Base-by-base conservation (phyloP, 2,329 filamentous ascomycete species). In the Hypocreales sp. region DNA sequence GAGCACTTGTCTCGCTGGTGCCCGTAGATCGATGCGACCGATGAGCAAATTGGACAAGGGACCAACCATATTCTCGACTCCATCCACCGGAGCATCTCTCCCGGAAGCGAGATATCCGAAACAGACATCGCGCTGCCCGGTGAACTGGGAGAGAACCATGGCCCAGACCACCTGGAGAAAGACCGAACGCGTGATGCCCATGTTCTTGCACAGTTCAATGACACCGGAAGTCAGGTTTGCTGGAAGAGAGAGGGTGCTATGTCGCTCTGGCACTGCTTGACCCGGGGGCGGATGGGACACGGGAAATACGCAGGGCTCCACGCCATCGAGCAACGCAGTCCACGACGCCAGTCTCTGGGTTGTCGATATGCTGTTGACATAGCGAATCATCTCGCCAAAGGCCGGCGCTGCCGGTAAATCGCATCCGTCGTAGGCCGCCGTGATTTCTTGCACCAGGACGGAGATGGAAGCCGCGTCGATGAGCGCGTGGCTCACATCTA, bases 21-120 rank as follows among this genome's bases (percentile, higher is more conserved):
- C 21, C 22, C 14, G 15, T 15, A 61, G 36, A 30, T 48, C 40
- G 4, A 67, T 47, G 5, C 58, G 55, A 31, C 57, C 66, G 24
- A 64, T 58, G 3, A 71, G 51, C 56, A 69, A 67, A 29, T 66
- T 67, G 32, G 70, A 61, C 25, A 68, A 62, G 8, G 56, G 51
- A 0, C 67, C 67, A 8, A 64, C 53, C 2, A 63, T 56, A 3
- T 58, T 48, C 3, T 60, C 50, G 8, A 69, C 58, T 1, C 56
- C 53, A 3, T 51, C 44, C 1, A 72, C 47, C 1, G 61, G 55
- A 4, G 60, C 51, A 32, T 71, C 65, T 10, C 67, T 52, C 2
- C 67, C 67, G 0, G 62, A 64, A 4, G 64, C 43, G 0, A 68
- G 53, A 30, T 67, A 63, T 2, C 66, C 67, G 32, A 70, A 71